Conservation (phyloP, 1,284 basidiomycete genomes). For the Malassezia arunalokei region DNA sequence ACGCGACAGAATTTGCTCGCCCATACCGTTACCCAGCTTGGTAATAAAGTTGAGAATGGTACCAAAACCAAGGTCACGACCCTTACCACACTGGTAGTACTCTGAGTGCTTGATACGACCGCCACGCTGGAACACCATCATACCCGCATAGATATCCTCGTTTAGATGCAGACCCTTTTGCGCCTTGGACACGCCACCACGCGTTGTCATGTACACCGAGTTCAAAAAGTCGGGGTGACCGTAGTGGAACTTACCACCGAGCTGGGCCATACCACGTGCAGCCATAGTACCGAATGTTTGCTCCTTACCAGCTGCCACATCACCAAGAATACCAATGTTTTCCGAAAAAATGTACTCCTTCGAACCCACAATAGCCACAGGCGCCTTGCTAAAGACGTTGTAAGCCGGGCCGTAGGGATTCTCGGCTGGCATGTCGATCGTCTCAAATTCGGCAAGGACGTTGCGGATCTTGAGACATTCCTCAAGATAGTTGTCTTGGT, state of each 20-base stretch:
- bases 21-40: constrained; percentile 99
- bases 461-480: constrained; percentile 99
- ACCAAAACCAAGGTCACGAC: constrained; percentile 94
- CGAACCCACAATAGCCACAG: constrained; percentile 93
- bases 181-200: constrained; percentile 94
- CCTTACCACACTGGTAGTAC: constrained; percentile 94
- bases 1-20: constrained; percentile 95
- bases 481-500: constrained; percentile 99
- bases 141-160: constrained; percentile 98
- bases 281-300: constrained; percentile 97
- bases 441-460: constrained; percentile 94
- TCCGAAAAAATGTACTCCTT: constrained; percentile 99
- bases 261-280: constrained; percentile 86
- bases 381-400: constrained; percentile 60
- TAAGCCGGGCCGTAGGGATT: constrained; percentile 73
- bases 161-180: constrained; percentile 96
- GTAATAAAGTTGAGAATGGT: constrained; percentile 99
- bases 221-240: constrained; percentile 99
- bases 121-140: constrained; percentile 93
- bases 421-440: constrained; percentile 70
- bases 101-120: constrained; percentile 98
- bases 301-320: constrained; percentile 96
- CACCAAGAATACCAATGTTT: constrained; percentile 97
- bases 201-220: constrained; percentile 93
- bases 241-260: constrained; percentile 96